phyloP scores from a whole-genome alignment of 805 yeast species.

The Wickerhamomyces silvicola region DNA sequence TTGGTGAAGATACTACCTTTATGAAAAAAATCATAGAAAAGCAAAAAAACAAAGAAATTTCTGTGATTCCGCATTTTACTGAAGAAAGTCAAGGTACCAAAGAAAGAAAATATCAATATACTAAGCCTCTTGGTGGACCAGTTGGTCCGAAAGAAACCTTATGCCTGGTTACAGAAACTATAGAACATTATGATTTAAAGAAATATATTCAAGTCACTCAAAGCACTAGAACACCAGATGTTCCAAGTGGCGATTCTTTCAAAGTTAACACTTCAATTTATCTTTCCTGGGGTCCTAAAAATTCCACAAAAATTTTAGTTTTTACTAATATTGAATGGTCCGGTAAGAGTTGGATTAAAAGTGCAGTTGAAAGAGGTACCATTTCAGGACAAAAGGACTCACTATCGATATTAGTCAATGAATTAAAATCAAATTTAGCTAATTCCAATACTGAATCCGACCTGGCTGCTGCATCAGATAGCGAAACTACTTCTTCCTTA shows the following conservation, averaged over 20 bases:
- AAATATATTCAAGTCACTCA: constrained; percentile 45
- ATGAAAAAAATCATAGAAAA: constrained; percentile 39
- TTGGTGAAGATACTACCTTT: constrained; percentile 51
- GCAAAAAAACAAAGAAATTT: constrained; percentile 60
- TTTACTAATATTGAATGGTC: constrained; percentile 62
- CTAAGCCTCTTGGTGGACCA: constrained; percentile 58
- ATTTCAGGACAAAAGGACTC: constrained; percentile 67
- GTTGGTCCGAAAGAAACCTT: constrained; percentile 75
- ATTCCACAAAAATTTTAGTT: constrained; percentile 45
- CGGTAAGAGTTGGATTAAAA: constrained; percentile 72
- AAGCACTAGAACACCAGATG: constrained; percentile 67
- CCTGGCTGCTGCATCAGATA: constrained; percentile 15
- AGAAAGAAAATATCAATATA: constrained; percentile 47
- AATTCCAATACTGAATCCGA: constrained; percentile 6
- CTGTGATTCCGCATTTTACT: constrained; percentile 38
- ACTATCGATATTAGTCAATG: constrained; percentile 39
- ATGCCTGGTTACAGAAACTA: constrained; percentile 55
- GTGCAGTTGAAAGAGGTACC: constrained; percentile 69
- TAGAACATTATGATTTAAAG: constrained; percentile 46
- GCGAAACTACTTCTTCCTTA: constrained; percentile 11
- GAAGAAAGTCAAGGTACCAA: constrained; percentile 22
- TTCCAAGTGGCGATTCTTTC: constrained; percentile 73
- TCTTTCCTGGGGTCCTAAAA: constrained; percentile 57
- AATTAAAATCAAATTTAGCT: constrained; percentile 24
- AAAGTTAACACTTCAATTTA: constrained; percentile 51